These are phyloP conservation scores for Fusarium verticillioides DNA, from an alignment of 2,329 filamentous ascomycete genomes.

Conservation along the genomic window DNA sequence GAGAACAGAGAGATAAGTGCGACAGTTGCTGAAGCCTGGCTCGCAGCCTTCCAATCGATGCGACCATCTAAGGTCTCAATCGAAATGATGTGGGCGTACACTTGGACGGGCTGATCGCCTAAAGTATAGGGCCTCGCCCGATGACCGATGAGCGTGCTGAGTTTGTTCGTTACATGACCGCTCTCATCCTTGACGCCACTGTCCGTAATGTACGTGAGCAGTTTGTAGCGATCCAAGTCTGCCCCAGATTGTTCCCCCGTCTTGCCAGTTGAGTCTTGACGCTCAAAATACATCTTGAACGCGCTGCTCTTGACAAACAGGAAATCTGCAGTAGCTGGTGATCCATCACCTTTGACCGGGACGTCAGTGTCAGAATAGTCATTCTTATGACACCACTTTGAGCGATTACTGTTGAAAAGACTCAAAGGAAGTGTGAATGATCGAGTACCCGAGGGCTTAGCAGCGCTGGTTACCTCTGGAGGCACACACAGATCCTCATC, in stretches of 20 bases:
- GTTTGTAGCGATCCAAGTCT: not conserved
- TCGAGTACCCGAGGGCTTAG: not conserved
- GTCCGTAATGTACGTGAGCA: not conserved
- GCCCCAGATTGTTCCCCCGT: rapidly evolving
- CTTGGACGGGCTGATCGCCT: not conserved
- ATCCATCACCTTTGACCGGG: not conserved
- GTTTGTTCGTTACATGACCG: not conserved
- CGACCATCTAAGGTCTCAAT: not conserved
- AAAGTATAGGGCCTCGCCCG: rapidly evolving
- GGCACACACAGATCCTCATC: not conserved
- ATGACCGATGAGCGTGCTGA: not conserved
- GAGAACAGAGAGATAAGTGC: not conserved
- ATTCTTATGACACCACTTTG: not conserved
- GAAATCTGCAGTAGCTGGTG: not conserved
- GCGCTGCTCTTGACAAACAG: not conserved
- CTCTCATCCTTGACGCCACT: not conserved
- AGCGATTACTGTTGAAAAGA: not conserved
- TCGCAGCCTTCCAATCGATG: not conserved
- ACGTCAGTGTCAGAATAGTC: not conserved
- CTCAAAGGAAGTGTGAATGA: not conserved
- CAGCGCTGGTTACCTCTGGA: not conserved
- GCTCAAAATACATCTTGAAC: not conserved
- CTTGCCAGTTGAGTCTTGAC: not conserved
- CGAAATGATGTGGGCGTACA: not conserved
- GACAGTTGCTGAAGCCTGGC: not conserved